Base-by-base conservation (phyloP, 768 basidiomycete genomes). In the Hygrocybe punicea region DNA sequence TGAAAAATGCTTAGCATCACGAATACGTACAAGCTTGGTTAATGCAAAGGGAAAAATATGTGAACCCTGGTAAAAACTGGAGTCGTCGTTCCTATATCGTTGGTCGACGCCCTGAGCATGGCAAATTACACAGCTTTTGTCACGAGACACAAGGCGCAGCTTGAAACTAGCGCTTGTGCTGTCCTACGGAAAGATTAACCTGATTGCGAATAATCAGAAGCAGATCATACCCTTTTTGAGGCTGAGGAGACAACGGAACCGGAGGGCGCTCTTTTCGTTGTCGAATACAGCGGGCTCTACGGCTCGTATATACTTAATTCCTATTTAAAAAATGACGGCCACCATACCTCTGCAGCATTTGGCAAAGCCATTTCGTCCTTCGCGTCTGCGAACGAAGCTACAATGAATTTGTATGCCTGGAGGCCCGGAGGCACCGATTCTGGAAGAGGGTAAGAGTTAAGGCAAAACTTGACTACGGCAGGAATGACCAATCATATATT, bases 41-140 rank as follows among this genome's bases (percentile, higher is more conserved):
- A 17, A 44, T 37, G 53, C 53, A 39, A 54, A 54, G 44, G 53
- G 53, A 39, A 54, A 54, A 44, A 54, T 42, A 23, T 45, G 53
- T 33, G 53, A 54, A 24, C 53, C 53, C 40, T 54, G 21, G 53
- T 24, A 54, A 54, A 54, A 54, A 19, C 33, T 19, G 34, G 53
- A 54, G 44, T 54, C 53, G 42, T 54, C 53, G 44, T 54, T 44
- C 53, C 44, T 37, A 54, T 54, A 54, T 54, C 42, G 13, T 29
- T 37, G 44, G 44, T 44, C 40, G 42, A 23, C 44, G 42, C 53
- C 40, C 53, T 54, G 39, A 24, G 53, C 53, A 24, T 54, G 53
- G 44, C 53, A 54, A 45, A 54, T 39, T 54, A 54, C 53, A 54
- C 53, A 54, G 44, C 39, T 39, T 54, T 54, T 54, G 44, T 54